phyloP scores from a whole-genome alignment of 495 filamentous ascomycete genomes.

The Barbatosphaeria neglecta region DNA sequence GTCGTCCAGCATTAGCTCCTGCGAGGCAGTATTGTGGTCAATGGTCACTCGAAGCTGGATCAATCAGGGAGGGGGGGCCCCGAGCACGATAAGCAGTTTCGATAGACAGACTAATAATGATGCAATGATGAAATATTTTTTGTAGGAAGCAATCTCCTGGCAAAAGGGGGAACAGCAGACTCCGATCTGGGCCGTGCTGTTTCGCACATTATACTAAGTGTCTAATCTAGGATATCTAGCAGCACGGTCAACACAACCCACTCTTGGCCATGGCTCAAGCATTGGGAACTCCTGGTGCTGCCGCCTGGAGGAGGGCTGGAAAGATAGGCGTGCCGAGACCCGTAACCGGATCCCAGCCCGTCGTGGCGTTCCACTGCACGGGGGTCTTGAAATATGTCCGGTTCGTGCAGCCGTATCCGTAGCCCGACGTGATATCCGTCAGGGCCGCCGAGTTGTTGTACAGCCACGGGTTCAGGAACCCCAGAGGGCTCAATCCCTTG shows the following conservation, averaged over 20 bases:
- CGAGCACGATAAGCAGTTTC: no score
- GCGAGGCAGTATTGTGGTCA: no score
- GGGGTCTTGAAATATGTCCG: slow-evolving; percentile 11
- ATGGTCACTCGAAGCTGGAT: no score
- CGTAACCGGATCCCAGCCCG: slow-evolving; percentile 49
- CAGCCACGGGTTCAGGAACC: slow-evolving; percentile 53
- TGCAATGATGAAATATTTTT: no score
- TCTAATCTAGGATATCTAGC: no score
- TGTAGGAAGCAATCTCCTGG: no score
- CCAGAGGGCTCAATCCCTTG: slow-evolving; percentile 41
- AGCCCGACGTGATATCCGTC: slow-evolving; percentile 49
- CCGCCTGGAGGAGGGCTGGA: slow-evolving; percentile 14
- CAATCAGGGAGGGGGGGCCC: no score
- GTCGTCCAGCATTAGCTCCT: not conserved
- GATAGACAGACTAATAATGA: no score
- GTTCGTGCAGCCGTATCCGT: slow-evolving; percentile 43
- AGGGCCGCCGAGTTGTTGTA: slow-evolving; percentile 49
- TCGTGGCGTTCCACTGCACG: slow-evolving; percentile 11
- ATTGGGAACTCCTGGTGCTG: slow-evolving; percentile 18
- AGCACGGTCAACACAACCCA: no score
- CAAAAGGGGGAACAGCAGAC: no score
- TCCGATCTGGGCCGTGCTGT: no score
- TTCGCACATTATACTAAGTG: no score
- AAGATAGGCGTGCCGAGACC: slow-evolving; percentile 35
- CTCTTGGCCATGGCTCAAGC: slow-evolving; percentile 3